Conservation (phyloP, 495 filamentous ascomycete genomes). For the Daldinia caldariorum region DNA sequence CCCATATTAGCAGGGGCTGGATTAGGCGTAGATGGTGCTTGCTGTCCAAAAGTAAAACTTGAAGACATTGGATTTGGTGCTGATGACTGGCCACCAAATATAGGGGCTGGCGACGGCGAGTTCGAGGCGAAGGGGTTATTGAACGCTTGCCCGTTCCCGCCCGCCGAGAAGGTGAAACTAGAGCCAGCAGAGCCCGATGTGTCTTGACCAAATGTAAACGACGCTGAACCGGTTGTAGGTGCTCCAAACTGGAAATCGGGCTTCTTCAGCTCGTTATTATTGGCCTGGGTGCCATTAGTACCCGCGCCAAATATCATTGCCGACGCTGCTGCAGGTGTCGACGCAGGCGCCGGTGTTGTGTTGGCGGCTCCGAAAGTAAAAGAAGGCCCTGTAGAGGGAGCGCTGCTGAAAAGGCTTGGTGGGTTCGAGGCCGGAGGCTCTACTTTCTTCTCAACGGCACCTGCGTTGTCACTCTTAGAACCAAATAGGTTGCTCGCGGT, state of each 20-base stretch:
- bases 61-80: conserved; percentile 49
- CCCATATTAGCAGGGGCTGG: conserved; percentile 38
- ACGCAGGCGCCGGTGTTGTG: conserved; percentile 27
- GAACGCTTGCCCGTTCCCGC: conserved; percentile 44
- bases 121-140: conserved; percentile 56
- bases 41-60: conserved; percentile 47
- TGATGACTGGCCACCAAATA: conserved; percentile 39
- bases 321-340: conserved; percentile 28
- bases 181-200: conserved; percentile 25
- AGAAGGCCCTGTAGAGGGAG: conserved; percentile 29
- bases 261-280: conserved; percentile 31
- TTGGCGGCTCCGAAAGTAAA: conserved; percentile 40
- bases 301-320: conserved; percentile 34
- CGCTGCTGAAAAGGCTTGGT: conserved; percentile 34
- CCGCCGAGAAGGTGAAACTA: conserved; percentile 55
- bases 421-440: conserved; percentile 27
- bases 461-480: conserved; percentile 41
- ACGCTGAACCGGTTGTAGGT: conserved; percentile 14
- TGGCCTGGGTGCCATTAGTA: conserved; percentile 19
- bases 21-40: conserved; percentile 43
- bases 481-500: conserved; percentile 20
- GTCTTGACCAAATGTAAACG: conserved; percentile 43
- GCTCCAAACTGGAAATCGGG: conserved; percentile 40
- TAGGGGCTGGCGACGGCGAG: conserved; percentile 24
- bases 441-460: conserved; percentile 42